phyloP scores from a whole-genome alignment of 306 rosid species.

The Argentina anserina region DNA sequence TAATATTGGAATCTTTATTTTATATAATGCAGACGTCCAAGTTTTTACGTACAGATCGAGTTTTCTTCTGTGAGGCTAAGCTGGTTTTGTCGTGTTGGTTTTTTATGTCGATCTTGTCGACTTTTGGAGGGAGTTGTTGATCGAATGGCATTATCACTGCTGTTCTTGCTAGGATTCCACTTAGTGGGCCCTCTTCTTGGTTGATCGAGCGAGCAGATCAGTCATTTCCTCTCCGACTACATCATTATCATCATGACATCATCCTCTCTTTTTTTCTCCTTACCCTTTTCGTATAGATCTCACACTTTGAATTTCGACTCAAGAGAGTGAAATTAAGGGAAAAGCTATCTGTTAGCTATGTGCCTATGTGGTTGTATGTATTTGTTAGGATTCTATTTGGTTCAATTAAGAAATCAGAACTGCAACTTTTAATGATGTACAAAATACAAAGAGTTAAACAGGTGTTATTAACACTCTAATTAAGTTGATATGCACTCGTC shows the following conservation, averaged over 20 bases:
- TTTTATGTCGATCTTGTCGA: constrained; percentile 49
- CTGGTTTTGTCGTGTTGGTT: constrained; percentile 49
- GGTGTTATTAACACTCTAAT: no score
- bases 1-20: constrained; percentile 43
- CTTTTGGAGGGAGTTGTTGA: constrained; percentile 47
- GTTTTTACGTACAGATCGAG: not conserved
- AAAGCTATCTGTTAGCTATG: not conserved
- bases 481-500: no score
- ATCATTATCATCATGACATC: constrained; percentile 33
- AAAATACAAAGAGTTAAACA: no score
- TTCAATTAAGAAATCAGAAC: not conserved
- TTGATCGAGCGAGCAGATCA: not conserved
- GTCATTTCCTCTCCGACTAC: constrained; percentile 29
- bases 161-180: constrained; percentile 48
- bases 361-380: no score
- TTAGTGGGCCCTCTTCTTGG: constrained; percentile 31
- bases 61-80: constrained; percentile 29
- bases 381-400: not conserved
- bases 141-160: constrained; percentile 36
- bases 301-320: not conserved
- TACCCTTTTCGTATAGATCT: not conserved
- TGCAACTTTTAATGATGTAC: not conserved
- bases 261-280: not conserved
- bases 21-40: constrained; percentile 32
- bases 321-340: not conserved